Percentiles rank a stretch among this genome's conserved stretches.
Evolutionary conservation across 768 basidiomycete genomes (phyloP).

Genomic region (Leccinum subtestaceum): DNA sequence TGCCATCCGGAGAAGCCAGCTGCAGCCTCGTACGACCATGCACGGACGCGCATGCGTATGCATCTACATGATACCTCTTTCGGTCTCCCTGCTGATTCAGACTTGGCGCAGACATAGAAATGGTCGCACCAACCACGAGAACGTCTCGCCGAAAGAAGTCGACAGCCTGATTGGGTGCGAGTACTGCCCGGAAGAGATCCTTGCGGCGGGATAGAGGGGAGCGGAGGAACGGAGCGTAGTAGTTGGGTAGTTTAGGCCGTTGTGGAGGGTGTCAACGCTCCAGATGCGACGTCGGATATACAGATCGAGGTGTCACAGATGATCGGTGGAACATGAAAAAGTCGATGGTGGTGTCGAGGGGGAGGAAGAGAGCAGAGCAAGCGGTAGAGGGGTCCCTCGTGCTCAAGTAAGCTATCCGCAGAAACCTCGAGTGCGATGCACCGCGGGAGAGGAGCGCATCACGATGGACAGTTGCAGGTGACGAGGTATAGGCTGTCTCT

Average conservation of each 20-base stretch:
- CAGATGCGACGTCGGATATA: neutral
- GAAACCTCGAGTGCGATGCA: conserved; percentile 27
- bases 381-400: conserved; percentile 1
- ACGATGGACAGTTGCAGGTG: conserved; percentile 14
- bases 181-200: conserved; percentile 25
- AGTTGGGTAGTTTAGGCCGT: conserved; percentile 18
- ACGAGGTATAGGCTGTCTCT: conserved; percentile 13
- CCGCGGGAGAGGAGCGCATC: conserved; percentile 25
- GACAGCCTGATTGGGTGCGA: conserved; percentile 16
- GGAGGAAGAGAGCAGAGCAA: neutral
- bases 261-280: conserved; percentile 1
- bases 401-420: conserved; percentile 24
- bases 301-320: too few species aligned
- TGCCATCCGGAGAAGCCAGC: conserved; percentile 29
- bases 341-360: neutral
- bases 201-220: conserved; percentile 25
- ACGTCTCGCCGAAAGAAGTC: neutral
- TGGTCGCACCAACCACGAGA: too few species aligned
- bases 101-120: too few species aligned
- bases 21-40: conserved; percentile 24
- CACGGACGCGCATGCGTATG: too few species aligned
- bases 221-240: conserved; percentile 28
- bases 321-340: neutral
- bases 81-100: too few species aligned
- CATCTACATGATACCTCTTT: too few species aligned